These are phyloP conservation scores for Phaffia australis DNA, from an alignment of 768 basidiomycete genomes.

Conservation along the genomic window DNA sequence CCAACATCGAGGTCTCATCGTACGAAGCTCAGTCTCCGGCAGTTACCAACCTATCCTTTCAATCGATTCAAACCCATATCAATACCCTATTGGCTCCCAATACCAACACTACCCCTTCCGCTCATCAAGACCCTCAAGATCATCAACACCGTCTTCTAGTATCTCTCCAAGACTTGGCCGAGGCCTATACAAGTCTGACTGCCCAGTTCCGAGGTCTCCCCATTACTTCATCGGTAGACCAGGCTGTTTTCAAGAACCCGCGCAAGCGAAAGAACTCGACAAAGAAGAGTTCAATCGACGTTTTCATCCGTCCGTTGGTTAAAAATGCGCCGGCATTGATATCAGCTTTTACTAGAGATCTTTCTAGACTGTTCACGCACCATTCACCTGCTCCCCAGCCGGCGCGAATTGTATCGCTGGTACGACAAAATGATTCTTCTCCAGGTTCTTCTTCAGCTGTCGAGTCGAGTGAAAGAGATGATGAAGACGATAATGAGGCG, in stretches of 20 bases:
- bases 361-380: constrained; percentile 5
- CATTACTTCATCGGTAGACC: background rate
- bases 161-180: constrained; percentile 14
- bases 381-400: background rate
- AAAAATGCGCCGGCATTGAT: background rate
- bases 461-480: background rate
- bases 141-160: background rate
- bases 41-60: background rate
- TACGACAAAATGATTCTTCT: background rate
- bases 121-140: background rate
- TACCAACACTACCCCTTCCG: background rate
- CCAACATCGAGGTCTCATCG: background rate
- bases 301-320: constrained; percentile 2
- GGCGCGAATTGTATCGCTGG: background rate
- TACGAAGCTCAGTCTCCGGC: background rate
- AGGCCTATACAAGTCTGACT: constrained; percentile 17
- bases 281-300: background rate
- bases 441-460: background rate
- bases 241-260: background rate
- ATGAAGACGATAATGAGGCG: background rate
- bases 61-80: constrained; percentile 13
- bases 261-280: background rate
- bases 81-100: constrained; percentile 12
- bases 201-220: constrained; percentile 13
- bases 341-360: constrained; percentile 20